Evolutionary conservation across 805 yeast species (phyloP), one percentile per base, ranked within the genome.

Genomic region (Hanseniaspora nectarophila): DNA sequence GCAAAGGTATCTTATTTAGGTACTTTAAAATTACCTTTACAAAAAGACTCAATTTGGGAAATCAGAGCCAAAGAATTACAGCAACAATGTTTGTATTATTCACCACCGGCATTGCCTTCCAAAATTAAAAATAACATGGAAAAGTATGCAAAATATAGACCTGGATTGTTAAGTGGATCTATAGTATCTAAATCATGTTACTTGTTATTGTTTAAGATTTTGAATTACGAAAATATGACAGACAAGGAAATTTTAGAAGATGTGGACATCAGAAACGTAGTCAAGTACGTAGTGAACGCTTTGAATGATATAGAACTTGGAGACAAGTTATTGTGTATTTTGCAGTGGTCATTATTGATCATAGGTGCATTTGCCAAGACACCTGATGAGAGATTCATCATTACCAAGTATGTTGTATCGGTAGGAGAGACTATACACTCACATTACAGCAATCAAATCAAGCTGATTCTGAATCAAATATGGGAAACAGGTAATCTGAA

Each of bases 1-100:
- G 67, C 71, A 24, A 72, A 73, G 54, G 58, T 70, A 12, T 57
- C 67, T 0, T 72, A 70, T 69, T 54, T 72, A 15, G 57, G 68
- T n/a, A 54, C 67, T 35, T 50, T 59, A 32, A 51, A 53, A 5
- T 39, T 56, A 40, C 62, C 61, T 3, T 49, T 57, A 16, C 15
- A 13, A 15, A 31, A 47, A 35, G 33, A 54, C 4, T 40, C 53
- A 3, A 45, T 54, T 13, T 57, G 60, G 60, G 54, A 47, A 6
- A 55, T 48, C 20, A 32, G 53, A 31, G 60, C 57, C 13, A 54
- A 53, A 32, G 51, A 35, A n/a, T 45, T 57, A 23, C 54, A 56
- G 18, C 55, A 57, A 32, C 58, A 57, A 34, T 57, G 60, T 37
- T 45, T 57, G 13, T 57, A 57, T 54, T 57, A 57, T 38, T 54